A percentile compares a stretch with the other conserved stretches of the same genome.
Conservation (phyloP, 2,329 filamentous ascomycete species). For the Cytospora mali region DNA sequence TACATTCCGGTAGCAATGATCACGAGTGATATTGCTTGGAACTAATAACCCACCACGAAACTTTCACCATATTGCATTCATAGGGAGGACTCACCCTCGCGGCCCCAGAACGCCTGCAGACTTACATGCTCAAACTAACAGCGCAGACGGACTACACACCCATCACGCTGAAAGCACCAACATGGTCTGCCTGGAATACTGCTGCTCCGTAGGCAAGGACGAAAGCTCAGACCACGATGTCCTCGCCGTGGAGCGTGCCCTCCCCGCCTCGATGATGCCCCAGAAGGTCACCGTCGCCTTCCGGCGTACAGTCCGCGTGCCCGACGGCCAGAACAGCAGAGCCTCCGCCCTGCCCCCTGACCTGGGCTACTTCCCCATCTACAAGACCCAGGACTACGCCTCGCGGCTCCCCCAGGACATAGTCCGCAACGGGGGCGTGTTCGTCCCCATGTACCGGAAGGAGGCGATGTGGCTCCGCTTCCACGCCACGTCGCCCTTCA, state of each 20-base stretch:
- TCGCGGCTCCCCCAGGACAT: neutral
- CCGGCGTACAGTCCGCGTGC: constrained; percentile 5
- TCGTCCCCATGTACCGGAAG: constrained; percentile 47
- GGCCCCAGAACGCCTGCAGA: too few species aligned
- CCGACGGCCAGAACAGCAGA: constrained; percentile 3
- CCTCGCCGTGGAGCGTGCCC: neutral
- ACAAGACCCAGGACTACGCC: constrained; percentile 11
- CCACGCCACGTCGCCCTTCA: constrained; percentile 34
- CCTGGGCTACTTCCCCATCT: constrained; percentile 1
- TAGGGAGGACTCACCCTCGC: too few species aligned
- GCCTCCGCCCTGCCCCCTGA: neutral
- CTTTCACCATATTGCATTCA: too few species aligned
- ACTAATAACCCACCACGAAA: too few species aligned
- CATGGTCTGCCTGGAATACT: neutral
- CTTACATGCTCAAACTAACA: too few species aligned
- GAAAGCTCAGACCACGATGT: neutral
- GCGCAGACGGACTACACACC: too few species aligned
- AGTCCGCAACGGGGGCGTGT: neutral
- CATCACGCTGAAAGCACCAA: neutral
- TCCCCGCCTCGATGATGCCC: neutral
- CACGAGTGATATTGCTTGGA: too few species aligned
- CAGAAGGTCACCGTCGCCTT: constrained; percentile 1
- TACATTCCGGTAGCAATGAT: too few species aligned
- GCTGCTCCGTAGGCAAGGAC: neutral
- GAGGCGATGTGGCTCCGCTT: constrained; percentile 47